These are phyloP conservation scores for Neofusicoccum umdonicola DNA, from an alignment of 2,329 filamentous ascomycete species.

Conservation along the genomic window DNA sequence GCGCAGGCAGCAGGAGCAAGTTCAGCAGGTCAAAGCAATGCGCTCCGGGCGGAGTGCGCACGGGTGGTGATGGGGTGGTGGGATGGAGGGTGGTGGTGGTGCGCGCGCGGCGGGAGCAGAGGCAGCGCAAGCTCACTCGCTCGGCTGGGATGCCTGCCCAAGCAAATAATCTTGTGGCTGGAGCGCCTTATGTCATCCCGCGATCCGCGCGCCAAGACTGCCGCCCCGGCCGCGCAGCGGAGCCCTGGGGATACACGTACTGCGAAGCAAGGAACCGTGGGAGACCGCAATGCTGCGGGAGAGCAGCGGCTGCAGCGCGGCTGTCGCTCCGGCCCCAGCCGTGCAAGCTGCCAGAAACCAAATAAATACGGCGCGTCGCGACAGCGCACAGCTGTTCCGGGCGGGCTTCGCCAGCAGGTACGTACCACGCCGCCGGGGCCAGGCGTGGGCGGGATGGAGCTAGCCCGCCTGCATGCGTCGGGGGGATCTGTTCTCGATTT, in stretches of 20 bases:
- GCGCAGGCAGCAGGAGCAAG: not conserved
- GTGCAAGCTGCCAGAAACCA: not conserved
- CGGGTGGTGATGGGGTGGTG: constrained; percentile 10
- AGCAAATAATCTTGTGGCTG: constrained; percentile 11
- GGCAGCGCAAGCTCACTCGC: not conserved
- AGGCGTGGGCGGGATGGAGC: constrained; percentile 1
- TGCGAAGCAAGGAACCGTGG: not conserved
- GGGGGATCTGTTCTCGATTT: constrained; percentile 14
- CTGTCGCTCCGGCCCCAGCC: not conserved
- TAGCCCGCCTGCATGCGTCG: constrained; percentile 11
- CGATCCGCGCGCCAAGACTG: constrained; percentile 13
- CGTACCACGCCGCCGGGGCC: constrained; percentile 9
- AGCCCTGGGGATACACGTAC: not conserved
- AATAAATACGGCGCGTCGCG: not conserved
- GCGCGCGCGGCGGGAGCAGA: not conserved
- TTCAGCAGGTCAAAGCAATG: not conserved
- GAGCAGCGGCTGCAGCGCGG: not conserved
- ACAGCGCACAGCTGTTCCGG: not conserved
- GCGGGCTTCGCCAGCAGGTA: not conserved
- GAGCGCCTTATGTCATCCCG: constrained; percentile 13
- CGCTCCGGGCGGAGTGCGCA: not conserved
- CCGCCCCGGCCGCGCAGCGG: not conserved
- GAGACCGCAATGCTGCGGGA: not conserved
- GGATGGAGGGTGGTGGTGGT: constrained; percentile 7
- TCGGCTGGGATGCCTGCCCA: not conserved